These are phyloP conservation scores for Solanum pinnatisectum DNA, from an alignment of 257 asterid species.

Conservation along the genomic window DNA sequence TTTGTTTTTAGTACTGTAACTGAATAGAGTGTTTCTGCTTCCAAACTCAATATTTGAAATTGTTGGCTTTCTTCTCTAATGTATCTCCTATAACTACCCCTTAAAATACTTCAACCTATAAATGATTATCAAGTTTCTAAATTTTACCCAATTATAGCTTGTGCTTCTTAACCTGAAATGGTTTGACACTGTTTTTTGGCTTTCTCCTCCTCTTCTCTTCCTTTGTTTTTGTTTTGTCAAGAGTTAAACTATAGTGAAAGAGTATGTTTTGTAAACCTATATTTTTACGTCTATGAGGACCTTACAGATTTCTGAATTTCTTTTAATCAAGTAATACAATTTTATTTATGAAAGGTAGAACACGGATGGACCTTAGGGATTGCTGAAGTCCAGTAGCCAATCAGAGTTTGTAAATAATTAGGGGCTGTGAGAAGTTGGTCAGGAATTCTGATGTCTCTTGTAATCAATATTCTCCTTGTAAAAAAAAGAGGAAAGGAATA, in stretches of 20 bases:
- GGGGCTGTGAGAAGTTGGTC: background rate
- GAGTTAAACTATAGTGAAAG: background rate
- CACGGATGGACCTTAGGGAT: background rate
- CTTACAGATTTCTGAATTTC: background rate
- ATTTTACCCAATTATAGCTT: background rate
- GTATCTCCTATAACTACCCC: background rate
- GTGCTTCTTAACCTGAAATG: background rate
- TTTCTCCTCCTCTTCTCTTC: background rate
- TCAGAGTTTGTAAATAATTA: background rate
- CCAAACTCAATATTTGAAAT: background rate
- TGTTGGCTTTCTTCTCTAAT: background rate
- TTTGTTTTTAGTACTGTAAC: background rate
- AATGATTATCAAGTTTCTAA: background rate
- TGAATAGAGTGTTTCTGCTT: background rate
- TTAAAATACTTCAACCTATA: background rate
- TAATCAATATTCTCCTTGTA: background rate
- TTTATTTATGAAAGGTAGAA: background rate
- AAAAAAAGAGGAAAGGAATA: background rate
- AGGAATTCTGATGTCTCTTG: background rate
- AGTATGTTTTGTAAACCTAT: background rate
- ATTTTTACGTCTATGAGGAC: background rate
- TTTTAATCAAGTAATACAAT: background rate
- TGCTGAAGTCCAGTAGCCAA: background rate
- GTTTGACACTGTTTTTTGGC: background rate
- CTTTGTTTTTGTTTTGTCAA: background rate